Conservation (phyloP, 768 basidiomycete genomes). For the Rhodosporidiobolus sp. region DNA sequence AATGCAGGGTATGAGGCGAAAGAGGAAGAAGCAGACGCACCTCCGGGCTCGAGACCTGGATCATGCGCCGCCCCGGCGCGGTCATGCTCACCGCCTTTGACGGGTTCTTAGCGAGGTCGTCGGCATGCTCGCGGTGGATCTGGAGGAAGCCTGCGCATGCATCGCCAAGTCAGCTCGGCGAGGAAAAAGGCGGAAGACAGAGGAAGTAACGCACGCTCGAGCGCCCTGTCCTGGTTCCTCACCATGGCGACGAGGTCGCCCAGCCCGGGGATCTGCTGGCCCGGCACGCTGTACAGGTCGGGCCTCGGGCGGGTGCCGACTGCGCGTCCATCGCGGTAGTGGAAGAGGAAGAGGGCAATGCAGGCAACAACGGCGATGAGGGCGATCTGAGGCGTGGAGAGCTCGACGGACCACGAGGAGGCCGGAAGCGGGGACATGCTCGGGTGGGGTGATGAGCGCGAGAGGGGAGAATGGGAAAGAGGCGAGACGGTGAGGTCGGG, state of each 20-base stretch:
- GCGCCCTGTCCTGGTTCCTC: constrained; percentile 4
- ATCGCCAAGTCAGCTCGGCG: no score
- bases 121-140: background rate
- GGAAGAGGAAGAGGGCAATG: background rate
- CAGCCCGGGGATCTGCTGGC: background rate
- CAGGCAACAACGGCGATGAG: background rate
- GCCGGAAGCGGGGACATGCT: background rate
- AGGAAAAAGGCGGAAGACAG: background rate
- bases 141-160: background rate
- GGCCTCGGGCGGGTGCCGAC: constrained; percentile 9
- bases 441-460: background rate
- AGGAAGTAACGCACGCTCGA: constrained; percentile 12
- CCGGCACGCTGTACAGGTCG: background rate
- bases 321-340: constrained; percentile 19
- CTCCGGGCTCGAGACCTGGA: constrained; percentile 5
- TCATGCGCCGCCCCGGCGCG: constrained; percentile 16
- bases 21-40: background rate
- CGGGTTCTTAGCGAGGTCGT: background rate
- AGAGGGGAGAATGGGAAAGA: background rate
- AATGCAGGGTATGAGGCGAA: background rate
- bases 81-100: constrained; percentile 4
- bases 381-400: background rate
- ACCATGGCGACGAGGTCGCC: constrained; percentile 8
- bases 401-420: background rate
- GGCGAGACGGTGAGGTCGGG: background rate